Evolutionary conservation across 139 green algal species (phyloP), one percentile per base, ranked within the genome.

Genomic region (Raphidocelis subcapitata): DNA sequence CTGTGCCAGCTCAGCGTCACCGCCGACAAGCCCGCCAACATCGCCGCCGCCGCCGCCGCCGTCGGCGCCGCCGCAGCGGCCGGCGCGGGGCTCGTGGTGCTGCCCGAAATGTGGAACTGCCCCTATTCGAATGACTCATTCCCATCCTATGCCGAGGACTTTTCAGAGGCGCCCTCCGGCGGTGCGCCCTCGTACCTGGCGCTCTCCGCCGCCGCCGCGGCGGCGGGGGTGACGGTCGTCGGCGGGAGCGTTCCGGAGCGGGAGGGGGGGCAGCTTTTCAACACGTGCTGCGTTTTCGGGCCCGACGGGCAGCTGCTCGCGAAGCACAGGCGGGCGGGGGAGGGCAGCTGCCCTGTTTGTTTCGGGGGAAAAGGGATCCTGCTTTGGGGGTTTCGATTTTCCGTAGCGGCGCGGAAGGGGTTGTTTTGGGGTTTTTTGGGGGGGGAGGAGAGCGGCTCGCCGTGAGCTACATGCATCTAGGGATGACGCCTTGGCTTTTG

Each of bases 81-180:
- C 47, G 90, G 88, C 15, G 89, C 92, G 2, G 47, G 85, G 46
- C 64, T 97, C 20, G 89, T 98, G 44, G 86, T 98, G 16, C 84
- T 98, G 21, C 94, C 94, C 1, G 89, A 98, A 75, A 98, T 98
- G 88, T 98, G 88, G 90, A 98, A 99, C 84, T 98, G 94, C 80
- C 95, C 95, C 24, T 99, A 99, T 84, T 92, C 84, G 56, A 98
- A 98, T 62, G 93, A 97, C 74, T 89, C 67, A 55, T 98, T 99
- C 74, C 93, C 94, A 21, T 81, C 62, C 18, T 97, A 97, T 76
- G 94, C 94, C 0, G 95, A 99, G 81, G 91, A 96, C 65, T 88
- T 98, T 20, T 90, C 93, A 8, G 28, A 75, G 32, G 90, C 84
- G 3, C 70, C 67, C 5, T 92, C 83, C 5, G 77, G 82, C 21